Evolutionary conservation across 2,329 filamentous ascomycete species (phyloP).

Genomic region (Cadophora malorum): DNA sequence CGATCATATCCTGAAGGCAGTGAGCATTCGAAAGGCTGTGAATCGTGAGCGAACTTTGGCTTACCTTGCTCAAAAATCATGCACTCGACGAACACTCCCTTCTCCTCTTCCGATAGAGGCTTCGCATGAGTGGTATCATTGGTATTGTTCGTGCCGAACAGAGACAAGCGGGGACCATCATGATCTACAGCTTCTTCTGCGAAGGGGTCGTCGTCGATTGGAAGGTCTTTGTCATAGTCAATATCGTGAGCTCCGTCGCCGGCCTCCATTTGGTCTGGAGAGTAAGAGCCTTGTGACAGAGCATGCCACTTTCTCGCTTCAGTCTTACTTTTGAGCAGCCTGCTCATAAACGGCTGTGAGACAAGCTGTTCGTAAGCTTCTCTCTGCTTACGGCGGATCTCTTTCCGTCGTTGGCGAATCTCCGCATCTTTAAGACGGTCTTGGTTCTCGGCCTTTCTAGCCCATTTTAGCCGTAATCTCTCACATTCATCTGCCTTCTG

Average conservation of each 20-base stretch:
- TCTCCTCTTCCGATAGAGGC: conserved; percentile 24
- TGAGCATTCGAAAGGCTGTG: conserved; percentile 15
- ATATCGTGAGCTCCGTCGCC: not conserved
- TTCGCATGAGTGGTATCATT: conserved; percentile 14
- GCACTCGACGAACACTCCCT: conserved; percentile 30
- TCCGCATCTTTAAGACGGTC: conserved; percentile 4
- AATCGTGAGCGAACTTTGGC: not conserved
- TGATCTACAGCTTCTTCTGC: conserved; percentile 23
- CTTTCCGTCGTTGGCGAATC: not conserved
- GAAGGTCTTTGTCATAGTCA: not conserved
- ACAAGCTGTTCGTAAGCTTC: conserved; percentile 4
- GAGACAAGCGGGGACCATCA: conserved; percentile 21
- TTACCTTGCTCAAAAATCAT: conserved; percentile 28
- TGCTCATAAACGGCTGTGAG: not conserved
- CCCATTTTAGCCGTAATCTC: not conserved
- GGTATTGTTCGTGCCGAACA: conserved; percentile 33
- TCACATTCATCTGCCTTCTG: not conserved
- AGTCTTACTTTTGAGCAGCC: not conserved
- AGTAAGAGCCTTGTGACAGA: not conserved
- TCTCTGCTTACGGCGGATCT: not conserved
- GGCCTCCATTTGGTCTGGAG: not conserved
- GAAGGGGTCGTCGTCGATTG: conserved; percentile 26
- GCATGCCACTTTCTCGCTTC: not conserved
- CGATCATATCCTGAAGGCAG: conserved; percentile 28
- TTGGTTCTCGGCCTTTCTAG: not conserved